Evolutionary conservation across 495 filamentous ascomycete genomes (phyloP).

Genomic region (Staphylotrichum tortipilum): DNA sequence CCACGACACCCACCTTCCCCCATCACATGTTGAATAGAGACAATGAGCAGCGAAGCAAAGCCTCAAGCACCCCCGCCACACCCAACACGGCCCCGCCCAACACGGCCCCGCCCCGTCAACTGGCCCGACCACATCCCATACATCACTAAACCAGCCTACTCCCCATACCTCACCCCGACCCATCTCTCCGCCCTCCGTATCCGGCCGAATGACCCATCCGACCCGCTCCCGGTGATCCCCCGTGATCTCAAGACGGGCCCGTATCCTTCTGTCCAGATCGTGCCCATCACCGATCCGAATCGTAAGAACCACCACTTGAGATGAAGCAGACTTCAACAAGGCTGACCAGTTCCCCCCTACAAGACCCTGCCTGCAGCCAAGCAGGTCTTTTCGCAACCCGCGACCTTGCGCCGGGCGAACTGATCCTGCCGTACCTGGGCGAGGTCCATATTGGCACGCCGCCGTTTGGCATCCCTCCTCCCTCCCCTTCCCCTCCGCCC

Average conservation of each 20-base stretch:
- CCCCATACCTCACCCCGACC: conserved; percentile 31
- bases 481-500: too few species aligned
- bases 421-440: conserved; percentile 61
- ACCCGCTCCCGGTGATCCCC: conserved; percentile 23
- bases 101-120: conserved; percentile 35
- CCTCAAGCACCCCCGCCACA: background rate
- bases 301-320: conserved; percentile 11
- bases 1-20: too few species aligned
- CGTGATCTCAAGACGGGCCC: conserved; percentile 33
- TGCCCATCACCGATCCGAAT: conserved; percentile 38
- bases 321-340: too few species aligned
- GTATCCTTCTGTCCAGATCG: conserved; percentile 44
- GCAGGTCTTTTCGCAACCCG: conserved; percentile 55
- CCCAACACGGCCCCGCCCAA: background rate
- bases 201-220: conserved; percentile 16
- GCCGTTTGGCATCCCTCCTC: too few species aligned
- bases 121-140: conserved; percentile 52
- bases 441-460: conserved; percentile 41
- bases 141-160: conserved; percentile 43
- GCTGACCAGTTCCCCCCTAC: background rate
- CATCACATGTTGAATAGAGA: background rate
- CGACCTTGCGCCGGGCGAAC: conserved; percentile 45
- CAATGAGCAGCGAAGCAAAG: background rate
- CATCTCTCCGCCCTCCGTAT: conserved; percentile 32
- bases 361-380: conserved; percentile 55